Base-by-base conservation (phyloP, 768 basidiomycete species). In the Trametes cingulata region DNA sequence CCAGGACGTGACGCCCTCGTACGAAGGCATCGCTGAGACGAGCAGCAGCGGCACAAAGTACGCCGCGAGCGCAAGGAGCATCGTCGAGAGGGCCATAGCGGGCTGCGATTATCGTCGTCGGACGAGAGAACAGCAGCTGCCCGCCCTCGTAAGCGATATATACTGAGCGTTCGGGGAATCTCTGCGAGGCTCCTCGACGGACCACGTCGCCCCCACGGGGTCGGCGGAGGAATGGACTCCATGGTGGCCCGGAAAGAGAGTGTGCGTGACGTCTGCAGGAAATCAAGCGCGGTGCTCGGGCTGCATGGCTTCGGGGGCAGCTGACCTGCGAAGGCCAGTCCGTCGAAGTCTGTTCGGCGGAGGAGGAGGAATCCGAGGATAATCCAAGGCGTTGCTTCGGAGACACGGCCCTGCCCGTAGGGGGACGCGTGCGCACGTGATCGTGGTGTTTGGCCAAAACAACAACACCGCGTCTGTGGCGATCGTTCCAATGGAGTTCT, bases 321-420 rank as follows among this genome's bases (percentile, higher is more conserved):
- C 51, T 62, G 61, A 62, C 61, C n/a, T 6, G 52, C 40, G 40
- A 24, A 41, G 22, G 14, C 24, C 27, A 25, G 45, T n/a, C n/a
- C n/a, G n/a, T n/a, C n/a, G n/a, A n/a, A n/a, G n/a, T 24, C 22
- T 36, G 53, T 39, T 41, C 39, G 41, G 42, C 41, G 51, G 24
- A 19, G 48, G 24, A 19, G 48, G 29, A 33, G 29, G 6, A 5
- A 33, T 33, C 29, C 29, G 29, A 66, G 69, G 67, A 67, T 45
- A 66, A 67, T 68, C 58, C 51, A 25, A 62, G 68, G 68, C 52
- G 61, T 65, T 64, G 69, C 52, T 57, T 70, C 69, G 69, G 68
- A 69, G 45, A 45, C 36, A 24, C n/a, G 46, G 15, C 10, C n/a
- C 10, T 45, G 13, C 12, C 22, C 20, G 6, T 48, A 25, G 25